A percentile compares a stretch with the other conserved stretches of the same genome.
phyloP scores from a whole-genome alignment of 129 eudicot genomes.

The Sambucus nigra region DNA sequence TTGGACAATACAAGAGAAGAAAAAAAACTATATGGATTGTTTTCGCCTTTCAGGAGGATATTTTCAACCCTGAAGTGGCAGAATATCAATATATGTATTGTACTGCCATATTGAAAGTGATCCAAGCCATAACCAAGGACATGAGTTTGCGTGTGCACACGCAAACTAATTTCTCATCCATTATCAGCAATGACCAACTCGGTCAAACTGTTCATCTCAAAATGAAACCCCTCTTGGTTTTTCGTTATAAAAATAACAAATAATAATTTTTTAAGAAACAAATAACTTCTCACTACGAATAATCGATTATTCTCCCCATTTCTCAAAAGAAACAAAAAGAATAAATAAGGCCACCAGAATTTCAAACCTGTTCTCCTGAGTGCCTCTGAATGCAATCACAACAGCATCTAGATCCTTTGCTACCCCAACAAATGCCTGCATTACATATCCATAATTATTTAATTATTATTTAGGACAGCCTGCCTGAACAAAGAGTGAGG shows the following conservation, averaged over 20 bases:
- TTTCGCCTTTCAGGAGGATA: no score
- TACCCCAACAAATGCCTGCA: conserved; percentile 95
- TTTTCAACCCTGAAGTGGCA: no score
- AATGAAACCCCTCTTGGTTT: not conserved
- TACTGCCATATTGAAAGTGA: not conserved
- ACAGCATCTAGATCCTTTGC: conserved; percentile 72
- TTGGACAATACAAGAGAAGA: no score
- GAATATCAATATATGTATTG: no score
- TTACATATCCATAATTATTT: conserved; percentile 9
- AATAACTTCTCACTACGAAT: no score
- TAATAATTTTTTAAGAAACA: no score
- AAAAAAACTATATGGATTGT: no score
- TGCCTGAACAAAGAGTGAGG: not conserved
- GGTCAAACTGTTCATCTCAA: not conserved
- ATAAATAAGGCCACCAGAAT: conserved; percentile 3
- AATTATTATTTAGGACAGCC: conserved; percentile 1
- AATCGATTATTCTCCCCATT: no score
- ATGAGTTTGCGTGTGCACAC: no score
- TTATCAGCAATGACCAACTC: not conserved
- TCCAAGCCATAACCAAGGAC: not conserved
- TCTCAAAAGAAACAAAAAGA: not conserved
- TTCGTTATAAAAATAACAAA: no score
- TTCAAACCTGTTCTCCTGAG: conserved; percentile 74
- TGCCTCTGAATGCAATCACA: conserved; percentile 94
- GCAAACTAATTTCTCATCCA: not conserved